Evolutionary conservation across 169 alveolate species (phyloP).

Genomic region (Eimeria sp.): DNA sequence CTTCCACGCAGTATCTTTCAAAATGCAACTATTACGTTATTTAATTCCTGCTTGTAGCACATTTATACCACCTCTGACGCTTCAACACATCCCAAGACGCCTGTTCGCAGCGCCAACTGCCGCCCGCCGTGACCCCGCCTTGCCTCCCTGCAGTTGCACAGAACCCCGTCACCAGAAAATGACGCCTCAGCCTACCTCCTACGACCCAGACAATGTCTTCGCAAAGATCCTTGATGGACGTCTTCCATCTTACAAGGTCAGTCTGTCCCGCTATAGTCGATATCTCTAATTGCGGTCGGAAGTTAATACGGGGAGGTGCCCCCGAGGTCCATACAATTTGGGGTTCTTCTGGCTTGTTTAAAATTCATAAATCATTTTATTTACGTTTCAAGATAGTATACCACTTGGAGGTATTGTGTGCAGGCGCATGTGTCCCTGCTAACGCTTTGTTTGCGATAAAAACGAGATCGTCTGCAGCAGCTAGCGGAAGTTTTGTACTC

Average conservation of each 20-base stretch:
- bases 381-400: background rate
- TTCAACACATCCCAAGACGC: background rate
- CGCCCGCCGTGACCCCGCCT: background rate
- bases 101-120: background rate
- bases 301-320: background rate
- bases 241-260: slow-evolving; percentile 79
- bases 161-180: background rate
- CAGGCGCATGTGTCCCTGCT: background rate
- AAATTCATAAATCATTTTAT: background rate
- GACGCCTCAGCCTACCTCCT: slow-evolving; percentile 33
- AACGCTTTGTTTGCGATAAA: no score
- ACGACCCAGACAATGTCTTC: slow-evolving; percentile 81
- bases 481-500: no score
- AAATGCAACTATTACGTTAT: background rate
- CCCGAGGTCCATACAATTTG: background rate
- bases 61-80: background rate
- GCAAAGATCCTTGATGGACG: slow-evolving; percentile 77
- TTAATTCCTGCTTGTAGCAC: background rate
- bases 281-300: no score
- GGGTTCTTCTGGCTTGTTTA: background rate
- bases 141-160: background rate
- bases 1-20: background rate
- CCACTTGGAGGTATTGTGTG: background rate
- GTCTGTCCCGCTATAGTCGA: background rate
- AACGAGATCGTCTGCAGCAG: background rate